Evolutionary conservation across 305 asterid genomes (phyloP), one percentile per base, ranked within the genome.

Genomic region (Rubia peregrina): DNA sequence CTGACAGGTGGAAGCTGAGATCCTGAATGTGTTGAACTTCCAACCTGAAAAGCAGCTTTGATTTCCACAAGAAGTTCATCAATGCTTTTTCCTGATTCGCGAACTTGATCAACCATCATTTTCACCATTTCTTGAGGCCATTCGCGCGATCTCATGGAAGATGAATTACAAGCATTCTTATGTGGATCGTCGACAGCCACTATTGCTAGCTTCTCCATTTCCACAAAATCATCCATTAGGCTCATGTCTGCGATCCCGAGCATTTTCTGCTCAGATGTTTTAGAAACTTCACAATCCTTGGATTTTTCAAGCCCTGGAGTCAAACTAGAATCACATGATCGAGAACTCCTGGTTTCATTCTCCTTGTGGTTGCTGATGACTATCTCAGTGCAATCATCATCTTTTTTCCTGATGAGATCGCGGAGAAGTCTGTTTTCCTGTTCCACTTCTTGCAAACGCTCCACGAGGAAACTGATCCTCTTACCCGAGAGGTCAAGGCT

Each of bases 171-270:
- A 42, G 80, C 78, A 71, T 41, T 78, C 41, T 59, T 73, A 1
- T 68, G 68, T 22, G 85, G 85, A 44, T 73, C 36, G 51, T 90
- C 90, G 10, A 86, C 78, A 68, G 98, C 83, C 71, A 92, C 96
- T 76, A 92, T 85, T 16, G 96, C 98, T 62, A 90, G 78, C 74
- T 85, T 93, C 83, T 94, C 98, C 98, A 94, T 89, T 80, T 94
- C 97, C n/a, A 81, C 91, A 79, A 94, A 94, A 80, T 94, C 98
- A 69, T 94, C 97, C 97, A 94, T 86, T 74, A 94, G 85, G 67
- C 90, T 84, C 91, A 91, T 91, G 63, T 93, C 94, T 8, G 90
- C 81, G 78, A 83, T 87, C 68, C 86, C 95, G 66, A 83, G 73
- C 83, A 62, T 79, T 67, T 78, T 81, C 75, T 79, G 75, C 53